Evolutionary conservation across 2,329 filamentous ascomycete species (phyloP).

Genomic region (Tolypocladium inflatum): DNA sequence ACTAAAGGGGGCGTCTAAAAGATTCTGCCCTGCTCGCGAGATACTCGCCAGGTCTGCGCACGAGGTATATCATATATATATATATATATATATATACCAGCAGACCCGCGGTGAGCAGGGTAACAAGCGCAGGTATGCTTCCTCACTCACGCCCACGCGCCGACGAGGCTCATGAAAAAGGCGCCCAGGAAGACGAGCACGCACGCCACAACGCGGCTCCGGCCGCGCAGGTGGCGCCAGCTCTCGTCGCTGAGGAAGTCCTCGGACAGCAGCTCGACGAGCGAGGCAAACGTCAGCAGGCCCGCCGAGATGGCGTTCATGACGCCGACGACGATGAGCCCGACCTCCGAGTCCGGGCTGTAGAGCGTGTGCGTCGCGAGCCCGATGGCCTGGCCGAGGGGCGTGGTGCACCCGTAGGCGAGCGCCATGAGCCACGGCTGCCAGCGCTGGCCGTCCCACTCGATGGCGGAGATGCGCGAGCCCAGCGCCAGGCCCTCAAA

Average conservation of each 20-base stretch:
- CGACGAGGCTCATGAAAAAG: slow-evolving; percentile 54
- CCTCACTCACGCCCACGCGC: slow-evolving; percentile 45
- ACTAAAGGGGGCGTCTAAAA: neutral
- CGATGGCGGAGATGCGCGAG: slow-evolving; percentile 50
- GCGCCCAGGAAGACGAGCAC: slow-evolving; percentile 49
- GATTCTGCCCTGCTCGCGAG: neutral
- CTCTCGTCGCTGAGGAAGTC: slow-evolving; percentile 60
- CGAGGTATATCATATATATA: neutral
- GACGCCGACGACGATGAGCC: slow-evolving; percentile 60
- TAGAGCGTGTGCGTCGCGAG: slow-evolving; percentile 61
- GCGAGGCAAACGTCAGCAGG: slow-evolving; percentile 59
- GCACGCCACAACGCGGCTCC: slow-evolving; percentile 43
- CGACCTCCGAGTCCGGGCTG: slow-evolving; percentile 54
- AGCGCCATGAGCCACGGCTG: slow-evolving; percentile 49
- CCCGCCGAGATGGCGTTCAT: slow-evolving; percentile 68
- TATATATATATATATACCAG: neutral
- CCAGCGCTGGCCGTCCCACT: slow-evolving; percentile 25
- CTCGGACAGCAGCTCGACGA: slow-evolving; percentile 63
- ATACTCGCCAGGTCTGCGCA: neutral
- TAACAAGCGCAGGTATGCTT: neutral
- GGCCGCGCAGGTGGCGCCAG: slow-evolving; percentile 45
- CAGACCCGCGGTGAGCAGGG: neutral
- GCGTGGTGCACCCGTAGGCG: slow-evolving; percentile 52
- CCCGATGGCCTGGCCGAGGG: slow-evolving; percentile 65
- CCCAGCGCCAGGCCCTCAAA: slow-evolving; percentile 53